Evolutionary conservation across 2,329 filamentous ascomycete species (phyloP), one percentile per base, ranked within the genome.

Genomic region (Epichloe elymi): DNA sequence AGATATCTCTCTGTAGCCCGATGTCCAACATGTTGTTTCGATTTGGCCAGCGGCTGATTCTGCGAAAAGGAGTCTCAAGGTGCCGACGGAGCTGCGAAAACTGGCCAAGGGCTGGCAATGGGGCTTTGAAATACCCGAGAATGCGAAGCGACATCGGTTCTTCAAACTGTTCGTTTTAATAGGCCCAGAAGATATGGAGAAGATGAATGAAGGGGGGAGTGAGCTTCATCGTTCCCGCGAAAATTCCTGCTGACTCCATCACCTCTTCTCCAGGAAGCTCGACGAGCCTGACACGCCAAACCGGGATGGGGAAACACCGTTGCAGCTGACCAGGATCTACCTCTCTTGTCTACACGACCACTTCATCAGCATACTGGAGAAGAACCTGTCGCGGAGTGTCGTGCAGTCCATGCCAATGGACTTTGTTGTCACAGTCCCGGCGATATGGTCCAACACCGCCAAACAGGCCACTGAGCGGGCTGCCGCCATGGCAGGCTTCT

Each of bases 341-440:
- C 67, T 76, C 12, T 69, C 66, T 8, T 73, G 68, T 30, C 65
- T 77, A 5, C 70, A 73, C n/a, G 61, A 66, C 4, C 71, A 80
- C 54, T 71, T 77, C 4, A 64, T 73, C 53, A 64, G 67, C 45
- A 66, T 68, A 1, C 60, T 80, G 15, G 63, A 69, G 41, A 60
- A 67, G 39, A 65, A 67, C 4, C 59, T 79, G 1, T 71, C 71
- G 2, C 59, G 61, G 1, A 64, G 64, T 2, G 65, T 74, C 19
- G 61, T 76, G 5, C 62, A 63, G 4, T 69, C 63, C 17, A 76
- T 66, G 0, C 67, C 71, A 0, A 67, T 77, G 54, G 70, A 79
- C 50, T 78, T 78, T 51, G 70, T 80, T 43, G 63, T 80, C 19
- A 79, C 78, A 0, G 76, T 80, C 0, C 78, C 78, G 0, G 76